Evolutionary conservation across 257 asterid genomes (phyloP), one percentile per base, ranked within the genome.

Genomic region (Solanum clarkiae): DNA sequence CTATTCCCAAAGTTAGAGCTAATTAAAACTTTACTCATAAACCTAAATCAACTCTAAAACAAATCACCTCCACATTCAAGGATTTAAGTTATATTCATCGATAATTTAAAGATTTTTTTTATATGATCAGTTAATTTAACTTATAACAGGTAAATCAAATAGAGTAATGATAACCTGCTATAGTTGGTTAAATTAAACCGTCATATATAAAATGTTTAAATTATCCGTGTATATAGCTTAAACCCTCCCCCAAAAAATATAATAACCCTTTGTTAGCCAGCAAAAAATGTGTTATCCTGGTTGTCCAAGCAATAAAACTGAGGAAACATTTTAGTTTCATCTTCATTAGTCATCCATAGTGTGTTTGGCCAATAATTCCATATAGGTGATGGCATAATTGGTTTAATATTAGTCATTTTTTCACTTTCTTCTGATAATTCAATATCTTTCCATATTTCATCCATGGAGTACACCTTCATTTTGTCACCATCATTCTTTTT

Each of bases 391-490:
- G 51, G 87, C 89, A 92, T 66, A 45, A 86, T 53, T 81, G 86
- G 91, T 51, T 84, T 60, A 85, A 86, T 24, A 77, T 53, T 47
- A 86, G 24, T 53, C 86, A 75, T 47, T 54, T 49, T 86, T 7
- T 71, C 66, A n/a, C 60, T 80, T 20, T 82, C 94, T 84, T 93
- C 93, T 3, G 89, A 86, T 63, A 91, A 53, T 80, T 92, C 97
- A 26, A 94, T 91, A 85, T 93, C 97, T 82, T 92, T 93, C 98
- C 98, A 95, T 86, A 95, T 93, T 80, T 95, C 97, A 85, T 95
- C 99, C 94, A 92, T 87, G 55, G 98, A 91, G 54, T 90, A 91
- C 14, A 69, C 92, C 71, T 92, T 87, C 20, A 79, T 84, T 70
- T 47, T 77, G 75, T 85, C 86, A 63, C 87, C 92, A 22, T 22